These are phyloP conservation scores for Dendrothele bispora DNA, from an alignment of 768 basidiomycete species.

Conservation along the genomic window DNA sequence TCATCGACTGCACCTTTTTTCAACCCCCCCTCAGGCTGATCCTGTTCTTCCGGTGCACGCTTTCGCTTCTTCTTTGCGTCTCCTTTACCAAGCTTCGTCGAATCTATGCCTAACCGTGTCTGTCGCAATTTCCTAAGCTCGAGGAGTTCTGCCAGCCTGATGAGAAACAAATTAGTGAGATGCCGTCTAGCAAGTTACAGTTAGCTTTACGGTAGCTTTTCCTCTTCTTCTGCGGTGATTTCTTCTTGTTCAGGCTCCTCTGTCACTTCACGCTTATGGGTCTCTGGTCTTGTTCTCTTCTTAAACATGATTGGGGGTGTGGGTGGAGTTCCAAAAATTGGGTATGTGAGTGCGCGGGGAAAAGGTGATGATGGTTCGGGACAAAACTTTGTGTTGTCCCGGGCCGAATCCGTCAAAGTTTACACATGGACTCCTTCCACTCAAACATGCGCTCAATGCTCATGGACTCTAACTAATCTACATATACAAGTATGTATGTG, in stretches of 20 bases:
- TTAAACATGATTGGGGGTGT: constrained; percentile 55
- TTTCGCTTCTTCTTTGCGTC: constrained; percentile 75
- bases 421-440: no score
- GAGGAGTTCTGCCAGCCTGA: constrained; percentile 78
- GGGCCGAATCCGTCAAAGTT: no score
- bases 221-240: constrained; percentile 47
- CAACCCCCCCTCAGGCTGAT: constrained; percentile 52
- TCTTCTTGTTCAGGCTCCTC: constrained; percentile 37
- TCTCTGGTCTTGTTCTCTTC: constrained; percentile 69
- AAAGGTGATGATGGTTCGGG: no score
- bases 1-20: constrained; percentile 47
- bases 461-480: no score
- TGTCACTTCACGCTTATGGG: constrained; percentile 53
- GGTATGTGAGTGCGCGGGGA: no score
- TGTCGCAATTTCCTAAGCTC: constrained; percentile 78
- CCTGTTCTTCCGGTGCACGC: constrained; percentile 48
- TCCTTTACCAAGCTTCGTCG: constrained; percentile 80
- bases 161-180: neutral
- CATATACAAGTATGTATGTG: no score
- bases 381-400: no score
- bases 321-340: neutral
- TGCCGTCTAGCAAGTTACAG: neutral
- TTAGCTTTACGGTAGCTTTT: constrained; percentile 48
- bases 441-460: no score
- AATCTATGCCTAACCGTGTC: constrained; percentile 81